A percentile compares a stretch with the other conserved stretches of the same genome.
Conservation (phyloP, 805 yeast genomes). For the Kregervanrija delftensis region DNA sequence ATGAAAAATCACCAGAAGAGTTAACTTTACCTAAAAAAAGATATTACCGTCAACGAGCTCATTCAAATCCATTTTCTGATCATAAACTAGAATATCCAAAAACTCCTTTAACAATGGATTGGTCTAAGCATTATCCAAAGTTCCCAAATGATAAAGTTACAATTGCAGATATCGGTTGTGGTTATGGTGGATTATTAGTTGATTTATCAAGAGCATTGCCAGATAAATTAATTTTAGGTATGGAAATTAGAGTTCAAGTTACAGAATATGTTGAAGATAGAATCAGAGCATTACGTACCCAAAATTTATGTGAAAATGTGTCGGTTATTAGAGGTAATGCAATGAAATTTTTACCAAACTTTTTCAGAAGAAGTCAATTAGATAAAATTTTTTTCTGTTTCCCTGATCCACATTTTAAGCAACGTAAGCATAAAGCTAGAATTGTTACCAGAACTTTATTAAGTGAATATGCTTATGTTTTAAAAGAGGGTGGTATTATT, state of each 20-base stretch:
- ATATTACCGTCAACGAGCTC: slow-evolving; percentile 94
- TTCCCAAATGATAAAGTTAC: slow-evolving; percentile 52
- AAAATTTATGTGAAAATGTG: slow-evolving; percentile 47
- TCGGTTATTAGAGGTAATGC: slow-evolving; percentile 92
- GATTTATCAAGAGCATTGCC: slow-evolving; percentile 76
- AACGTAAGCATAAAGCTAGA: slow-evolving; percentile 94
- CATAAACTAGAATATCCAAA: slow-evolving; percentile 85
- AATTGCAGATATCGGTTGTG: slow-evolving; percentile 96
- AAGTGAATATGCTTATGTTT: slow-evolving; percentile 86
- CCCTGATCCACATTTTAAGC: slow-evolving; percentile 99
- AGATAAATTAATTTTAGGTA: slow-evolving; percentile 72
- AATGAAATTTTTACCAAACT: slow-evolving; percentile 95
- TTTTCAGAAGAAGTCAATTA: slow-evolving; percentile 75
- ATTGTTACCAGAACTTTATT: slow-evolving; percentile 84
- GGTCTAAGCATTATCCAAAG: slow-evolving; percentile 70
- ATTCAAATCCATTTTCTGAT: slow-evolving; percentile 95
- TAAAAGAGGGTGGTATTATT: slow-evolving; percentile 78
- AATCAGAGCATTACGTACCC: slow-evolving; percentile 77
- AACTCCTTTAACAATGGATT: slow-evolving; percentile 79
- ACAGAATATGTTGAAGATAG: slow-evolving; percentile 96
- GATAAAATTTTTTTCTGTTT: slow-evolving; percentile 95
- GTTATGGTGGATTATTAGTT: slow-evolving; percentile 87
- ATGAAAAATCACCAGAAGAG: slow-evolving; percentile 15
- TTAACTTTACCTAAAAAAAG: slow-evolving; percentile 65
- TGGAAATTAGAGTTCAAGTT: slow-evolving; percentile 97